Evolutionary conservation across 2,329 filamentous ascomycete species (phyloP).

Genomic region (Dichotomopilus funicola): DNA sequence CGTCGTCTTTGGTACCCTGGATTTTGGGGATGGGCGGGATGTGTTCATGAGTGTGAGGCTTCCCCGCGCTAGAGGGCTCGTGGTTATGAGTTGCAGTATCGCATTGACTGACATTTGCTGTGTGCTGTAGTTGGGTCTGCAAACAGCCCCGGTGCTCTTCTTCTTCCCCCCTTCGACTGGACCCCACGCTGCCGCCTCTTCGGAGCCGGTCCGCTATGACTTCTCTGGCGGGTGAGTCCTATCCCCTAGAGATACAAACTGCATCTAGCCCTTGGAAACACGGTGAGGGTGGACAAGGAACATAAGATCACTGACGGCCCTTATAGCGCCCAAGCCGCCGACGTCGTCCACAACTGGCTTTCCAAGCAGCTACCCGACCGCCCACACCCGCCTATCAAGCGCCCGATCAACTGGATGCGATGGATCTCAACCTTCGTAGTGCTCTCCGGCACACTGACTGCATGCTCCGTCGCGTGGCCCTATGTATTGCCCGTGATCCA

Average conservation of each 20-base stretch:
- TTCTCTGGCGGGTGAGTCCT: slow-evolving; percentile 67
- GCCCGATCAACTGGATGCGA: slow-evolving; percentile 81
- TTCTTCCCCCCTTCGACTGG: slow-evolving; percentile 82
- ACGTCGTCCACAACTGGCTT: slow-evolving; percentile 74
- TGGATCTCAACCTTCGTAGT: slow-evolving; percentile 62
- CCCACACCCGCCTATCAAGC: slow-evolving; percentile 68
- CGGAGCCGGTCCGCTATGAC: slow-evolving; percentile 72
- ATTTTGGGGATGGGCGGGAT: slow-evolving; percentile 77
- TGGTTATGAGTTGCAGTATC: neutral
- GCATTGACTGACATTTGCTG: slow-evolving; percentile 2
- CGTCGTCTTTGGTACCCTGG: slow-evolving; percentile 74
- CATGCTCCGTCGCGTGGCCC: slow-evolving; percentile 64
- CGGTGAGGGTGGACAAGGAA: no score
- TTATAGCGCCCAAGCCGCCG: slow-evolving; percentile 64
- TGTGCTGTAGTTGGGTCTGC: slow-evolving; percentile 66
- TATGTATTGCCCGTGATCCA: slow-evolving; percentile 76
- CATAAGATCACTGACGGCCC: neutral
- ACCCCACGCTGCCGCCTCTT: slow-evolving; percentile 64
- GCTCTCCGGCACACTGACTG: slow-evolving; percentile 63
- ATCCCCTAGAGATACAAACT: no score
- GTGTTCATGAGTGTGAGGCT: slow-evolving; percentile 75
- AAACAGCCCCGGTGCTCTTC: slow-evolving; percentile 87
- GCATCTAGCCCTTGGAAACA: no score
- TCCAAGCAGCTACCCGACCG: slow-evolving; percentile 69
- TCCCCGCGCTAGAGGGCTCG: neutral